These are phyloP conservation scores for Typha latifolia DNA, from an alignment of 176 grass and related monocot genomes.

Conservation along the genomic window DNA sequence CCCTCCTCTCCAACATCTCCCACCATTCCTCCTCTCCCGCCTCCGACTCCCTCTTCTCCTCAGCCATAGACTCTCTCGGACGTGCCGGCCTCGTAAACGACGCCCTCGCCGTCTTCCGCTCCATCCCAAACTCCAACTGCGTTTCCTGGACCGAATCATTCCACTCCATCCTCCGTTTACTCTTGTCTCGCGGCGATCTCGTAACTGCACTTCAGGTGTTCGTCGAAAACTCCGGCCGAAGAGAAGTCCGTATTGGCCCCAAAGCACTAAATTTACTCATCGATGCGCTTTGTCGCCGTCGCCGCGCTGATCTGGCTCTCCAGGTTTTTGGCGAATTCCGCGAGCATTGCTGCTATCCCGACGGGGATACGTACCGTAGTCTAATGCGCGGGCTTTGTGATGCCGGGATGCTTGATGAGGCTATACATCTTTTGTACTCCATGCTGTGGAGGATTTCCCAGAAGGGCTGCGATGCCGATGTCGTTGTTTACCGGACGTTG, in stretches of 20 bases:
- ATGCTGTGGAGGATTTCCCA: slow-evolving; percentile 61
- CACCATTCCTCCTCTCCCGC: slow-evolving; percentile 42
- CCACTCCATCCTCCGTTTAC: slow-evolving; percentile 45
- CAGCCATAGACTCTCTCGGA: slow-evolving; percentile 27
- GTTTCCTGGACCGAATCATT: slow-evolving; percentile 68
- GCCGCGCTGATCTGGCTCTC: slow-evolving; percentile 42
- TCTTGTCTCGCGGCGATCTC: slow-evolving; percentile 21
- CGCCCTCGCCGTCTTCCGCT: neutral
- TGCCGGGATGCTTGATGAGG: slow-evolving; percentile 58
- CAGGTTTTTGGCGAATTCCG: slow-evolving; percentile 51
- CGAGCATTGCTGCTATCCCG: slow-evolving; percentile 37
- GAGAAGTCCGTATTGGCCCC: slow-evolving; percentile 30
- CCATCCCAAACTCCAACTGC: slow-evolving; percentile 37
- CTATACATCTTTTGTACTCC: slow-evolving; percentile 63
- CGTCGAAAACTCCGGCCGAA: slow-evolving; percentile 21
- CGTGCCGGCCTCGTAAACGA: too few species aligned
- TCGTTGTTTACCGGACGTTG: slow-evolving; percentile 47
- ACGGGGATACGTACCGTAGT: slow-evolving; percentile 37
- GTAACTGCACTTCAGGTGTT: slow-evolving; percentile 37
- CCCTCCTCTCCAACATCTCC: slow-evolving; percentile 19
- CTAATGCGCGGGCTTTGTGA: slow-evolving; percentile 56
- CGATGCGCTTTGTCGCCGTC: slow-evolving; percentile 9
- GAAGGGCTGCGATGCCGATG: slow-evolving; percentile 47
- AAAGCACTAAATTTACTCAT: slow-evolving; percentile 51
- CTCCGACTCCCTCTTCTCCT: slow-evolving; percentile 7